Conservation (phyloP, 257 asterid species). For the Capsicum rhomboideum region DNA sequence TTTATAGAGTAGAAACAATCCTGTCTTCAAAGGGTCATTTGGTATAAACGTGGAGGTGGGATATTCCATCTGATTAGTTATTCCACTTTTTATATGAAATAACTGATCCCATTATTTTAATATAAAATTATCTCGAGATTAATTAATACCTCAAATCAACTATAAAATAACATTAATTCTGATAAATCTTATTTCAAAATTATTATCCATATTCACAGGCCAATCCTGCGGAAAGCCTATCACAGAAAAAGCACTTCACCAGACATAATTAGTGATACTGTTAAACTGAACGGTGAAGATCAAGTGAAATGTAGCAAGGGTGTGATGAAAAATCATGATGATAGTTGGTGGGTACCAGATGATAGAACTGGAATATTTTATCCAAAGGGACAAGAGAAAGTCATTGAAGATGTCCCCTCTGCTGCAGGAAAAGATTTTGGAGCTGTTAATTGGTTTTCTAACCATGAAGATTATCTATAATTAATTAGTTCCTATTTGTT, state of each 20-base stretch:
- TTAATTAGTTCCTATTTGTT: neutral
- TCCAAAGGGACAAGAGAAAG: constrained; percentile 67
- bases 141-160: too few relatives aligned
- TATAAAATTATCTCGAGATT: too few relatives aligned
- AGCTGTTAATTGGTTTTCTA: constrained; percentile 34
- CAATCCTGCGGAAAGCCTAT: constrained; percentile 47
- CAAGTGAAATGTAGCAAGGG: constrained; percentile 14
- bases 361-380: constrained; percentile 56
- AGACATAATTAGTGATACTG: constrained; percentile 19
- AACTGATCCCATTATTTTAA: too few relatives aligned
- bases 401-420: constrained; percentile 45
- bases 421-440: constrained; percentile 26
- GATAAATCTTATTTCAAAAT: too few relatives aligned
- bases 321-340: constrained; percentile 5
- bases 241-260: constrained; percentile 39
- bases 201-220: constrained; percentile 10
- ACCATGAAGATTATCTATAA: constrained; percentile 11
- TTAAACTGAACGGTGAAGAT: constrained; percentile 41
- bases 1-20: too few relatives aligned
- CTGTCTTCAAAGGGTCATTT: too few relatives aligned
- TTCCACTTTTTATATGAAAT: too few relatives aligned
- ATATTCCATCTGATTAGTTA: too few relatives aligned
- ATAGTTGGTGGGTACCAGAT: constrained; percentile 46
- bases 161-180: too few relatives aligned
- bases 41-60: too few relatives aligned